A percentile compares a stretch with the other conserved stretches of the same genome.
These are phyloP conservation scores for Myxozyma udenii DNA, from an alignment of 805 yeast genomes.

Conservation along the genomic window DNA sequence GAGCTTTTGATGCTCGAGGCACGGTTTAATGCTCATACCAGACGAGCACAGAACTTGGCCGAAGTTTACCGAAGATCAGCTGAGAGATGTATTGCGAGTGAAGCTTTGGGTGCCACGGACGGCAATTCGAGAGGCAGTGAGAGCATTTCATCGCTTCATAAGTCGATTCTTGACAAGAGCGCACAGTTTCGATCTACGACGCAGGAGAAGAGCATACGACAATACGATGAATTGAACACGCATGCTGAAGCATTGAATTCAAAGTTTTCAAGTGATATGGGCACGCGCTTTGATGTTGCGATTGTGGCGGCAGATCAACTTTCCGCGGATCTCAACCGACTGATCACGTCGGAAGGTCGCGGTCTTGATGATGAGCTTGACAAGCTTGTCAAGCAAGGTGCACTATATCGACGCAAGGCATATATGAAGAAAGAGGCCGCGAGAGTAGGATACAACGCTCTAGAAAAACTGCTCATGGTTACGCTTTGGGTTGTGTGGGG, in stretches of 20 bases:
- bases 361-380: constrained; percentile 18
- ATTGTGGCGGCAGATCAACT: constrained; percentile 24
- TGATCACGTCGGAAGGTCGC: constrained; percentile 14
- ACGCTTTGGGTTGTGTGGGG: constrained; percentile 29
- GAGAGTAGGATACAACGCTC: constrained; percentile 19
- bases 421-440: constrained; percentile 4
- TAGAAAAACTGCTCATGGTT: constrained; percentile 14
- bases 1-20: constrained; percentile 16
- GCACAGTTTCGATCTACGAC: too few species aligned
- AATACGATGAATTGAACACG: too few species aligned
- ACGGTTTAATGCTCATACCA: constrained; percentile 12
- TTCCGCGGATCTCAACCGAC: constrained; percentile 22
- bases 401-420: constrained; percentile 9
- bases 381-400: constrained; percentile 13
- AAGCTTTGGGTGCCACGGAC: too few species aligned
- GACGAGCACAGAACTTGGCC: constrained; percentile 10
- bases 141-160: too few species aligned
- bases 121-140: too few species aligned
- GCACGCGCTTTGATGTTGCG: constrained; percentile 22
- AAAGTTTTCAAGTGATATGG: constrained; percentile 8
- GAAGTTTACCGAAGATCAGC: too few species aligned
- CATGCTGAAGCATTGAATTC: constrained; percentile 15
- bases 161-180: too few species aligned
- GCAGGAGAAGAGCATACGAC: too few species aligned
- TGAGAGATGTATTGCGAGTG: too few species aligned